Conservation (phyloP, 495 filamentous ascomycete genomes). For the Wilcoxina mikolae region DNA sequence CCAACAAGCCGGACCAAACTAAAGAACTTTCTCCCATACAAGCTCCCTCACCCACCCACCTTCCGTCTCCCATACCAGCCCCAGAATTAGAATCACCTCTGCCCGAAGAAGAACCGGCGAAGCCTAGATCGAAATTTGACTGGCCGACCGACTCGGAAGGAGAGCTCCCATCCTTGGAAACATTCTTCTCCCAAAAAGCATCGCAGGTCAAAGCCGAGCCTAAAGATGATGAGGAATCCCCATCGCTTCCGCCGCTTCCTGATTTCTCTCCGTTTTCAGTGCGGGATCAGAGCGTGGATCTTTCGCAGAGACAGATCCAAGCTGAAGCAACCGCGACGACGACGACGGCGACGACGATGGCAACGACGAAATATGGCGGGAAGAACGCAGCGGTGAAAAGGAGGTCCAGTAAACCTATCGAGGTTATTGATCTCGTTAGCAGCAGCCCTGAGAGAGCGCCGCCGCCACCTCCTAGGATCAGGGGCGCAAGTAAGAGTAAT, state of each 20-base stretch:
- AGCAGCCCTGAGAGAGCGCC: neutral
- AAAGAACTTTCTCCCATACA: too few species aligned
- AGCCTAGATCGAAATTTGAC: slow-evolving; percentile 4
- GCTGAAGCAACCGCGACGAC: slow-evolving; percentile 11
- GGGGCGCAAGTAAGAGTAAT: too few species aligned
- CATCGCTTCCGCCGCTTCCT: slow-evolving; percentile 10
- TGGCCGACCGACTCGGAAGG: slow-evolving; percentile 8
- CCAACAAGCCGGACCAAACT: too few species aligned
- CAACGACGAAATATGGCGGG: neutral
- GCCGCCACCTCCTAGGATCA: too few species aligned
- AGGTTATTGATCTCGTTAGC: slow-evolving; percentile 10
- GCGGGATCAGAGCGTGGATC: slow-evolving; percentile 7
- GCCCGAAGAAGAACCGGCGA: slow-evolving; percentile 3
- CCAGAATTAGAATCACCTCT: too few species aligned
- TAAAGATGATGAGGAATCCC: slow-evolving; percentile 2
- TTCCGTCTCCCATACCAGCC: too few species aligned
- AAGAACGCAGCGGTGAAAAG: neutral
- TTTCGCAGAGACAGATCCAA: slow-evolving; percentile 19
- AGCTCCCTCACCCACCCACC: too few species aligned
- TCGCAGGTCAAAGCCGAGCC: slow-evolving; percentile 16
- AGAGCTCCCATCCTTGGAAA: slow-evolving; percentile 15
- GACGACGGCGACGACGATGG: neutral
- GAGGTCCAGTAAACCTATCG: too few species aligned
- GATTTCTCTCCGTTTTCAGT: slow-evolving; percentile 9
- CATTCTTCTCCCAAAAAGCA: slow-evolving; percentile 16